Evolutionary conservation across 306 rosid genomes (phyloP).

Genomic region (Fagus sylvatica): DNA sequence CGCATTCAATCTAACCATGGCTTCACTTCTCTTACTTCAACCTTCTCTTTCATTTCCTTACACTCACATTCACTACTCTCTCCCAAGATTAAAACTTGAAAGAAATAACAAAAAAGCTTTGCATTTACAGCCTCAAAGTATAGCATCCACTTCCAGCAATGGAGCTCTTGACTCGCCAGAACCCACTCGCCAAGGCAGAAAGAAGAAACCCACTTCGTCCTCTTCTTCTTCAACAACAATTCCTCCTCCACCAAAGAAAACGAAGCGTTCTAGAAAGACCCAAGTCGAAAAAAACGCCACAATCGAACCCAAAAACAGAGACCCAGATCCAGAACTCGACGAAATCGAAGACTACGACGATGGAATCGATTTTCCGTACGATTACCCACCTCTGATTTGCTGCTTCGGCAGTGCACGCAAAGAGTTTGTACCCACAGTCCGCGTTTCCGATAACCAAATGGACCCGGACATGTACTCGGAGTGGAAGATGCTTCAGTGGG

Average conservation of each 20-base stretch:
- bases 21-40: conserved; percentile 45
- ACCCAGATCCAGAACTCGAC: conserved; percentile 20
- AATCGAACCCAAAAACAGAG: conserved; percentile 14
- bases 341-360: conserved; percentile 59
- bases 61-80: conserved; percentile 27
- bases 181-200: conserved; percentile 65
- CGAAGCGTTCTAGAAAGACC: conserved; percentile 41
- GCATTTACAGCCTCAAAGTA: conserved; percentile 4
- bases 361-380: conserved; percentile 64
- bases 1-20: conserved; percentile 45
- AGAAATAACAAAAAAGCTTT: neutral
- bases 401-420: conserved; percentile 84
- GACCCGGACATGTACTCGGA: conserved; percentile 75
- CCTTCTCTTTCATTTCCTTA: conserved; percentile 21
- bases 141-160: conserved; percentile 26
- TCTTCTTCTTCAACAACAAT: conserved; percentile 16
- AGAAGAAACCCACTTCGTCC: conserved; percentile 39
- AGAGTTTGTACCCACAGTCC: conserved; percentile 78
- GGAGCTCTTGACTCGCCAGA: conserved; percentile 43
- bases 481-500: conserved; percentile 99
- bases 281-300: conserved; percentile 25
- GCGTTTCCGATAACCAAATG: conserved; percentile 77
- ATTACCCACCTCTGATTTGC: conserved; percentile 72
- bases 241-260: conserved; percentile 30
- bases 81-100: conserved; percentile 4